Evolutionary conservation across 805 yeast genomes (phyloP).

Genomic region (Zygoascus biomembranicola): DNA sequence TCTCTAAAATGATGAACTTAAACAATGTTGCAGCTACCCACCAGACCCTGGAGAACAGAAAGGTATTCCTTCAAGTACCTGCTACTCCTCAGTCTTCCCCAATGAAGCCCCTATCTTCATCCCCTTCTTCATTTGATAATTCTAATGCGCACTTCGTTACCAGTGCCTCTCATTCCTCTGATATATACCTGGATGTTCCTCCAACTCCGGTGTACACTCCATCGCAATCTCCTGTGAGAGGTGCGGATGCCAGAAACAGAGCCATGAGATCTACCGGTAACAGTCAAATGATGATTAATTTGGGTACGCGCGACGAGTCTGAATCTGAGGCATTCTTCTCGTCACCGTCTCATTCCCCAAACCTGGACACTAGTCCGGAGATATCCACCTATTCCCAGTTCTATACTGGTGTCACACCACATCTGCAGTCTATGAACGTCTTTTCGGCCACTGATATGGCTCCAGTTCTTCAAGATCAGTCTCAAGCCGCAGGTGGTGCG

Average conservation of each 20-base stretch:
- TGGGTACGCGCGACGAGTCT: conserved; percentile 7
- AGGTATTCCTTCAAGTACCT: conserved; percentile 1
- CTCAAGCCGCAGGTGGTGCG: not conserved
- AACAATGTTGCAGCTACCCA: conserved; percentile 14
- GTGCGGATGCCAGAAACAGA: not conserved
- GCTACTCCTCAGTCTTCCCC: conserved; percentile 16
- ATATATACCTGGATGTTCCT: not conserved
- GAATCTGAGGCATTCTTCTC: conserved; percentile 16
- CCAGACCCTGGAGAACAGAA: conserved; percentile 5
- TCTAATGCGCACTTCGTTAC: not conserved
- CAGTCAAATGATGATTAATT: not conserved
- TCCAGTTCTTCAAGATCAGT: not conserved
- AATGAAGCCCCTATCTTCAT: not conserved
- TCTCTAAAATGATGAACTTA: conserved; percentile 17
- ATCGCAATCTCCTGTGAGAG: conserved; percentile 4
- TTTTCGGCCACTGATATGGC: conserved; percentile 18
- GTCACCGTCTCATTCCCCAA: conserved; percentile 17
- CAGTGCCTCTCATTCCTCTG: not conserved
- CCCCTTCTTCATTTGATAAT: not conserved
- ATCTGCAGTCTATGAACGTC: conserved; percentile 13
- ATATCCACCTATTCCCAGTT: conserved; percentile 11
- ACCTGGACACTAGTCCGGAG: conserved; percentile 16
- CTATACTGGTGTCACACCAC: conserved; percentile 12
- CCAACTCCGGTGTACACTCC: conserved; percentile 2
- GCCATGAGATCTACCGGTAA: not conserved